Conservation (phyloP, 768 basidiomycete genomes). For the Udeniomyces megalosporus region DNA sequence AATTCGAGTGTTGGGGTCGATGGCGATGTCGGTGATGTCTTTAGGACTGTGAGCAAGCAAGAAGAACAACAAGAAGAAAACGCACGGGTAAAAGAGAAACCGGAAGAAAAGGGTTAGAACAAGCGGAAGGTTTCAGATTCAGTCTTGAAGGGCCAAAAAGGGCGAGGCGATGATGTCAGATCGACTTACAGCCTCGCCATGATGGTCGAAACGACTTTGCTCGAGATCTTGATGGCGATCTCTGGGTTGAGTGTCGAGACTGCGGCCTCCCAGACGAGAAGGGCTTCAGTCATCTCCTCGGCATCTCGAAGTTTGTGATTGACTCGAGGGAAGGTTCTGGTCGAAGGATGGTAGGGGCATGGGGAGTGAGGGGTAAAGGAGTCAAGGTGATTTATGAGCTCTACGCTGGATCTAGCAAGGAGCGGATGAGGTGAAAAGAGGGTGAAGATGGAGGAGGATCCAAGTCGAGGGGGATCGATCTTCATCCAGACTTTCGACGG, state of each 20-base stretch:
- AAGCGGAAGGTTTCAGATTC: too few relatives aligned
- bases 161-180: not conserved
- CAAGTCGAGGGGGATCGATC: too few relatives aligned
- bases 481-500: too few relatives aligned
- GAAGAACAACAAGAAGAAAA: not conserved
- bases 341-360: not conserved
- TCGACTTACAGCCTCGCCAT: slow-evolving; percentile 24
- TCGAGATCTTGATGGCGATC: slow-evolving; percentile 55
- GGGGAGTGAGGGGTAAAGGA: not conserved
- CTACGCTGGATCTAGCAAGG: too few relatives aligned
- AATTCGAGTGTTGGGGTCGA: slow-evolving; percentile 67
- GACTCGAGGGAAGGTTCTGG: slow-evolving; percentile 11
- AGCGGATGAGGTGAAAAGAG: too few relatives aligned
- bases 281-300: slow-evolving; percentile 18
- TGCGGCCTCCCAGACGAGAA: slow-evolving; percentile 44
- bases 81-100: not conserved
- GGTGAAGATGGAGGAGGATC: too few relatives aligned
- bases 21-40: slow-evolving; percentile 25
- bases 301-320: not conserved
- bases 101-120: not conserved
- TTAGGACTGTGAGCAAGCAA: not conserved
- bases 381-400: not conserved
- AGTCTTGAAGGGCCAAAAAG: too few relatives aligned
- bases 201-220: slow-evolving; percentile 26
- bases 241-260: slow-evolving; percentile 60